Conservation (phyloP, 805 yeast species). For the Cyberlindnera mississippiensis region DNA sequence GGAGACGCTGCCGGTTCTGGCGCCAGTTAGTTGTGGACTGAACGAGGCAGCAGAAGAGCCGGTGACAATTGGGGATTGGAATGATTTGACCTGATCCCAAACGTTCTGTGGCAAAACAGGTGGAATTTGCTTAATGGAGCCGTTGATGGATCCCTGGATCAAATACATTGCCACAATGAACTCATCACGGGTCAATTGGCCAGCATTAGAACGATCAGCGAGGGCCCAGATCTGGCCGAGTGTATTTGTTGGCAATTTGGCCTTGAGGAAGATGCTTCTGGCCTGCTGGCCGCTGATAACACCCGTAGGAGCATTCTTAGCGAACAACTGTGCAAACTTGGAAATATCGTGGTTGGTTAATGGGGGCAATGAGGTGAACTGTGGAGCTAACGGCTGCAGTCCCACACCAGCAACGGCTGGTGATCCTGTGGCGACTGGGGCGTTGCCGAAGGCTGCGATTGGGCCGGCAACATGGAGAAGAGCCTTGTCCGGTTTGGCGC, state of each 20-base stretch:
- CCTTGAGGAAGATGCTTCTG: constrained; percentile 81
- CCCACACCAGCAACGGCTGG: constrained; percentile 3
- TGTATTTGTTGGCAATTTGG: constrained; percentile 71
- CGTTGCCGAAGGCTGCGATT: constrained; percentile 52
- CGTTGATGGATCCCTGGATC: constrained; percentile 75
- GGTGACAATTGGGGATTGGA: constrained; percentile 19
- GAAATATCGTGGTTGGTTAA: constrained; percentile 55
- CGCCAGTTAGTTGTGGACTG: constrained; percentile 20
- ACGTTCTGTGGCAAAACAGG: constrained; percentile 37
- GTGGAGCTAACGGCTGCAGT: constrained; percentile 23
- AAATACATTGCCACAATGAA: constrained; percentile 94
- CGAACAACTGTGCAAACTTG: constrained; percentile 68
- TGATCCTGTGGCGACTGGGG: not conserved
- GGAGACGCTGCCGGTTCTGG: constrained; percentile 24
- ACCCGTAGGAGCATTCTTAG: constrained; percentile 57
- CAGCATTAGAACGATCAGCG: constrained; percentile 73
- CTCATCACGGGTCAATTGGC: constrained; percentile 67
- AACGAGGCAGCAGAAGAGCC: constrained; percentile 15
- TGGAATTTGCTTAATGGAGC: constrained; percentile 58
- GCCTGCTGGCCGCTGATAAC: constrained; percentile 77
- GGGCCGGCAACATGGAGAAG: constrained; percentile 60
- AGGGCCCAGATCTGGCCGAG: constrained; percentile 87
- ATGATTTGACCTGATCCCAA: constrained; percentile 34
- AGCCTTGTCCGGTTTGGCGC: constrained; percentile 50
- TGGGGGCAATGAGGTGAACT: constrained; percentile 40